These are phyloP conservation scores for Arabidopsis suecica DNA, from an alignment of 345 rosid species.

Conservation along the genomic window DNA sequence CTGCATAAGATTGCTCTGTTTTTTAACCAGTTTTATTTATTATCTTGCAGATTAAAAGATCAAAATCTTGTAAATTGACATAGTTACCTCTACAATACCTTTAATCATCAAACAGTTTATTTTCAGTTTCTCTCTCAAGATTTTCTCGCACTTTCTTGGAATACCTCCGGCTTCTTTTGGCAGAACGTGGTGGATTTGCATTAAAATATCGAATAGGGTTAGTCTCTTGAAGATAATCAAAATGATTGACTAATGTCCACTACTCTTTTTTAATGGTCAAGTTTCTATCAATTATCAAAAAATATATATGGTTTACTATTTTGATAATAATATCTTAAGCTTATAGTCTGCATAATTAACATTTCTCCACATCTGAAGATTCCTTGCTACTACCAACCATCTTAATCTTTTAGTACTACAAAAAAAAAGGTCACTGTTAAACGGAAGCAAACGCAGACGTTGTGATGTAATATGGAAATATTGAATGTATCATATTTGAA, in stretches of 20 bases:
- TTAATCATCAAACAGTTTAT: neutral
- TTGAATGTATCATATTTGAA: neutral
- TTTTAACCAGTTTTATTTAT: no score
- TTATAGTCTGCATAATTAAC: neutral
- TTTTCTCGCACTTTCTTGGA: no score
- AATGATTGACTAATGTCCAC: constrained; percentile 1
- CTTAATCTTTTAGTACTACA: neutral
- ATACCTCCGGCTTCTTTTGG: no score
- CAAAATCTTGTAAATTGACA: no score
- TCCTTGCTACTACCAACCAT: neutral
- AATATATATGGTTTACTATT: neutral
- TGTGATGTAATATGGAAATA: neutral
- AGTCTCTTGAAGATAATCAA: neutral
- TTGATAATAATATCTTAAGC: neutral
- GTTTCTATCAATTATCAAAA: neutral
- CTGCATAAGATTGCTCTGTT: neutral
- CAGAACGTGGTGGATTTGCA: no score
- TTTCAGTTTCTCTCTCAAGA: no score
- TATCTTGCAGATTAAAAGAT: no score
- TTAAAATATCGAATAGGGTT: no score
- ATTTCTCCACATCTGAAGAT: neutral
- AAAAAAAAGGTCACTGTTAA: neutral
- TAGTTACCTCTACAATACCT: neutral
- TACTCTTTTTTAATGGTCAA: neutral
- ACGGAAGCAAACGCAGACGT: neutral